Evolutionary conservation across 306 rosid species (phyloP).

Genomic region (Rosa persica): DNA sequence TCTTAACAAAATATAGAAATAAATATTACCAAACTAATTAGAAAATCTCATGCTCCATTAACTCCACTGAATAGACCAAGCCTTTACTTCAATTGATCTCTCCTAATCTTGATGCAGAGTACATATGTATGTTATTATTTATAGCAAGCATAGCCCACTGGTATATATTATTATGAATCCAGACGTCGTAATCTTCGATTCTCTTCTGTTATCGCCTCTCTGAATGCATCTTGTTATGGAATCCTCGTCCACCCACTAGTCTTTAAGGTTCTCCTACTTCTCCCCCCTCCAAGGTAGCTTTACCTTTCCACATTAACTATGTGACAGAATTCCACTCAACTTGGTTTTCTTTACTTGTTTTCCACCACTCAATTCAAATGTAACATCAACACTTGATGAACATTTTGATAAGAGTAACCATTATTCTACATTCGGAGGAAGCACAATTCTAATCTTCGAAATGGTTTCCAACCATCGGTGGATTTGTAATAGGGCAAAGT

Average conservation of each 20-base stretch:
- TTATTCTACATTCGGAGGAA: background rate
- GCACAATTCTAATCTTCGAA: background rate
- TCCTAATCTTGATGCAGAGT: background rate
- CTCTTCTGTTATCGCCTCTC: background rate
- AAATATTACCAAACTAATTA: background rate
- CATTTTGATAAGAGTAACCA: background rate
- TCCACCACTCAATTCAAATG: background rate
- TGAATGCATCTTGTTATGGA: constrained; percentile 3
- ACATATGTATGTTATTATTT: background rate
- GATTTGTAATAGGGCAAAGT: background rate
- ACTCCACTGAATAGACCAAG: background rate
- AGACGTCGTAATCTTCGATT: background rate
- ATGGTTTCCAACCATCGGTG: background rate
- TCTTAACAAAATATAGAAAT: too few relatives aligned
- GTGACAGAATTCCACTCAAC: background rate
- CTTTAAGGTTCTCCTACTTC: background rate
- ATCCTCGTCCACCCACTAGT: constrained; percentile 27
- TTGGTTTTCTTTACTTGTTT: background rate
- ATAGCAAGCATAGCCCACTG: background rate
- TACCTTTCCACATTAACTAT: background rate
- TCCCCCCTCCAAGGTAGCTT: background rate
- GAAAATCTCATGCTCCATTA: too few relatives aligned
- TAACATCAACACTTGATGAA: background rate
- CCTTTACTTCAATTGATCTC: background rate
- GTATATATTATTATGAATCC: background rate